A percentile compares a stretch with the other conserved stretches of the same genome.
phyloP scores from a whole-genome alignment of 495 filamentous ascomycete genomes.

The Lophiostoma macrostomum region DNA sequence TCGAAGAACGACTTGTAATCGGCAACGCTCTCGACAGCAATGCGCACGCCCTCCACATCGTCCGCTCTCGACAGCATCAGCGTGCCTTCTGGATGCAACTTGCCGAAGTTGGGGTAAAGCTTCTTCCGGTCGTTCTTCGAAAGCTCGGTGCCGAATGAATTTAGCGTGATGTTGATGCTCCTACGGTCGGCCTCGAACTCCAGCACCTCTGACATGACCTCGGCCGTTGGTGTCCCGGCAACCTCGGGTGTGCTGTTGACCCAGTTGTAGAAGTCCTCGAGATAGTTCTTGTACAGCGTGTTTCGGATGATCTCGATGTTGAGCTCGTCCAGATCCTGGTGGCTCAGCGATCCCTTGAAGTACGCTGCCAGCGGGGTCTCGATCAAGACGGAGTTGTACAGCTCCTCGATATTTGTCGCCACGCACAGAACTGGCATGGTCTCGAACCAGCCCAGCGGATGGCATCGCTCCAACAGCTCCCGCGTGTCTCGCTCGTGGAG shows the following conservation, averaged over 20 bases:
- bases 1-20: conserved; percentile 97
- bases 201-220: conserved; percentile 91
- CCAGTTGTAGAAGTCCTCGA: conserved; percentile 94
- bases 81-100: conserved; percentile 88
- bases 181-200: conserved; percentile 95
- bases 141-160: conserved; percentile 97
- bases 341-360: conserved; percentile 92
- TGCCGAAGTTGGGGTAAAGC: conserved; percentile 88
- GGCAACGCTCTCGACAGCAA: conserved; percentile 84
- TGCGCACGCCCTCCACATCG: conserved; percentile 86
- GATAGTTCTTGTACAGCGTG: conserved; percentile 98
- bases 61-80: conserved; percentile 94
- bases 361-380: conserved; percentile 94
- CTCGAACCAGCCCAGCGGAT: conserved; percentile 98
- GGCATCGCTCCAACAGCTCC: conserved; percentile 91
- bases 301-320: conserved; percentile 99
- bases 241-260: conserved; percentile 83
- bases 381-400: conserved; percentile 96
- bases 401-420: conserved; percentile 94
- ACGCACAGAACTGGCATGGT: conserved; percentile 97
- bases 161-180: conserved; percentile 98
- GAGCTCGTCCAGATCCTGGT: conserved; percentile 95
- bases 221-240: conserved; percentile 80
- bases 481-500: conserved; percentile 96
- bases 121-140: conserved; percentile 92